Evolutionary conservation across 2,329 filamentous ascomycete species (phyloP).

Genomic region (Fusarium paranaense): DNA sequence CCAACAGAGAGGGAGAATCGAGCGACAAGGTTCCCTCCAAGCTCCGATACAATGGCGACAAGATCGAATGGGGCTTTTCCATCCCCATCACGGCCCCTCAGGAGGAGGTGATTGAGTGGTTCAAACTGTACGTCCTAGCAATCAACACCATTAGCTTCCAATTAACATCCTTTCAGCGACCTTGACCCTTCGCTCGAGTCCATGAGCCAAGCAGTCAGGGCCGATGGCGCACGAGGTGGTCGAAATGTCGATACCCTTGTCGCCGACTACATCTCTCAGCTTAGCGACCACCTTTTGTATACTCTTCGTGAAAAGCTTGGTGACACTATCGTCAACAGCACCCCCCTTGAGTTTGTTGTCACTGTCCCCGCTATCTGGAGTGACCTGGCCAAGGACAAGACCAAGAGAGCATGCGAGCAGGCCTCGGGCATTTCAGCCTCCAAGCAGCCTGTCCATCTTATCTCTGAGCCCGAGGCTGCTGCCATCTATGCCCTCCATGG

Average conservation of each 20-base stretch:
- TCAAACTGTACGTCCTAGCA: conserved; percentile 57
- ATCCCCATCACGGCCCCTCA: conserved; percentile 54
- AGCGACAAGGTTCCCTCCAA: conserved; percentile 61
- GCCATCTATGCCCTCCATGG: conserved; percentile 59
- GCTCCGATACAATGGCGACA: conserved; percentile 52
- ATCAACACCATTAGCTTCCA: not conserved
- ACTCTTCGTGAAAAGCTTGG: conserved; percentile 58
- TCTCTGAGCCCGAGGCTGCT: conserved; percentile 63
- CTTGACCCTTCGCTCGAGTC: conserved; percentile 52
- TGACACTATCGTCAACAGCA: conserved; percentile 53
- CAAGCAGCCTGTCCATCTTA: conserved; percentile 52
- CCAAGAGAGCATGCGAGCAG: conserved; percentile 55
- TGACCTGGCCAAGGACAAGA: conserved; percentile 63
- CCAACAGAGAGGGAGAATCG: conserved; percentile 49
- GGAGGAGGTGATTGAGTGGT: conserved; percentile 57
- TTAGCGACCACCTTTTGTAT: conserved; percentile 58
- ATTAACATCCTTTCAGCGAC: conserved; percentile 43
- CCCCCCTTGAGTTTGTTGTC: conserved; percentile 61
- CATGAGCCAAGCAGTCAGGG: conserved; percentile 46
- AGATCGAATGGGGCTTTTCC: conserved; percentile 60
- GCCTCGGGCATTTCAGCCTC: conserved; percentile 47
- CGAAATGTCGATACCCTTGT: conserved; percentile 55
- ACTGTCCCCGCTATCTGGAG: conserved; percentile 69
- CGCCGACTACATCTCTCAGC: conserved; percentile 59
- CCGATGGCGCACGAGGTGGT: conserved; percentile 44